A percentile compares a stretch with the other conserved stretches of the same genome.
These are phyloP conservation scores for Fraxinus xanthoxyloides DNA, from an alignment of 305 asterid species.

Conservation along the genomic window DNA sequence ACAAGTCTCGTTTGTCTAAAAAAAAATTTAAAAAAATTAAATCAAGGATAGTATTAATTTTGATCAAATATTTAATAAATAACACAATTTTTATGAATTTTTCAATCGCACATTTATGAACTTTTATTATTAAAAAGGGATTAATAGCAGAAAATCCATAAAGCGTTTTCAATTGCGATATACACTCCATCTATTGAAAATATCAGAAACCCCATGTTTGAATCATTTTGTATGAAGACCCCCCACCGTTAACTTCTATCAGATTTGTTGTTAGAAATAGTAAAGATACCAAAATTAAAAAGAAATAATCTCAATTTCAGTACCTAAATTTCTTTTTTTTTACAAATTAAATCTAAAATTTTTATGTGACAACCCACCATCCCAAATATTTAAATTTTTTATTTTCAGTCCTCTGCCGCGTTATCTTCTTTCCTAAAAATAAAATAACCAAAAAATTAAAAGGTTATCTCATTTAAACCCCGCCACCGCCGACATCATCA, in stretches of 20 bases:
- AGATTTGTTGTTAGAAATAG: not conserved
- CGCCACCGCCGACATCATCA: not conserved
- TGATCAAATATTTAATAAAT: not conserved
- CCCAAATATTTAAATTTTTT: not conserved
- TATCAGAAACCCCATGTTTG: not conserved
- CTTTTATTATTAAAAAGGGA: not conserved
- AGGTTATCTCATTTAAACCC: not conserved
- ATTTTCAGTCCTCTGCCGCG: no score
- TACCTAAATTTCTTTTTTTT: not conserved
- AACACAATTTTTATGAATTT: not conserved
- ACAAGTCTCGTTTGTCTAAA: not conserved
- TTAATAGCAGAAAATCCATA: not conserved
- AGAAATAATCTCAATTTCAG: no score
- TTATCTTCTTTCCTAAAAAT: not conserved
- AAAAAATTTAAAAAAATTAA: not conserved
- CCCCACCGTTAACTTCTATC: not conserved
- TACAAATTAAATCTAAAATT: not conserved
- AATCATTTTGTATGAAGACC: not conserved
- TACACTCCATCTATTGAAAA: no score
- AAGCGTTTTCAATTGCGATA: no score
- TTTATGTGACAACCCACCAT: not conserved
- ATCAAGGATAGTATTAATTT: not conserved
- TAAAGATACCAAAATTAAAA: not conserved
- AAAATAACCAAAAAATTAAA: not conserved
- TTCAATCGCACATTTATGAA: not conserved